Percentiles rank a stretch among this genome's conserved stretches.
Conservation (phyloP, 352 stramenopile genomes). For the Peronosclerospora sorghi region DNA sequence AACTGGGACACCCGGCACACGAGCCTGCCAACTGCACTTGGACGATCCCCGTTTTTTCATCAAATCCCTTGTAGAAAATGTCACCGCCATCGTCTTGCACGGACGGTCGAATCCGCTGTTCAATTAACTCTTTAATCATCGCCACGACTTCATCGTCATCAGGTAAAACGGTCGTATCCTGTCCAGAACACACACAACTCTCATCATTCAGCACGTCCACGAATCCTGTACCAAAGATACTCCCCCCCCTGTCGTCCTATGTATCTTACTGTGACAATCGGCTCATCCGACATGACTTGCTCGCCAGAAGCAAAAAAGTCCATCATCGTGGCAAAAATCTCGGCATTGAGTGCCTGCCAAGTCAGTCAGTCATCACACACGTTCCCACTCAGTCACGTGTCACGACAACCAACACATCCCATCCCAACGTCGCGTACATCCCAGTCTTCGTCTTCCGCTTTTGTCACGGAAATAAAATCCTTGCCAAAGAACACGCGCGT, state of each 20-base stretch:
- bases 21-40: constrained; percentile 88
- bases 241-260: neutral
- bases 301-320: constrained; percentile 91
- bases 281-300: constrained; percentile 84
- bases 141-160: constrained; percentile 97
- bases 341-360: constrained; percentile 60
- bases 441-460: constrained; percentile 91
- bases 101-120: constrained; percentile 95
- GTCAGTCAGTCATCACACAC: constrained; percentile 1
- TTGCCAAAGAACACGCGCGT: constrained; percentile 95
- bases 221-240: neutral
- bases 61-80: constrained; percentile 97
- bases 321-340: constrained; percentile 97
- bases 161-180: constrained; percentile 91
- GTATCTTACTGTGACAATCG: constrained; percentile 51
- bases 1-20: constrained; percentile 96
- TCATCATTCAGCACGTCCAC: neutral
- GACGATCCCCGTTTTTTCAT: constrained; percentile 90
- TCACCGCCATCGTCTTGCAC: constrained; percentile 99
- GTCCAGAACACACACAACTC: neutral
- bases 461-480: constrained; percentile 98
- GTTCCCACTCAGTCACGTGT: neutral
- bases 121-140: constrained; percentile 99
- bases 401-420: too few relatives aligned
- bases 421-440: constrained; percentile 75